Percentiles rank a stretch among this genome's conserved stretches.
Conservation (phyloP, 352 stramenopile genomes). For the Phytophthora litchii region DNA sequence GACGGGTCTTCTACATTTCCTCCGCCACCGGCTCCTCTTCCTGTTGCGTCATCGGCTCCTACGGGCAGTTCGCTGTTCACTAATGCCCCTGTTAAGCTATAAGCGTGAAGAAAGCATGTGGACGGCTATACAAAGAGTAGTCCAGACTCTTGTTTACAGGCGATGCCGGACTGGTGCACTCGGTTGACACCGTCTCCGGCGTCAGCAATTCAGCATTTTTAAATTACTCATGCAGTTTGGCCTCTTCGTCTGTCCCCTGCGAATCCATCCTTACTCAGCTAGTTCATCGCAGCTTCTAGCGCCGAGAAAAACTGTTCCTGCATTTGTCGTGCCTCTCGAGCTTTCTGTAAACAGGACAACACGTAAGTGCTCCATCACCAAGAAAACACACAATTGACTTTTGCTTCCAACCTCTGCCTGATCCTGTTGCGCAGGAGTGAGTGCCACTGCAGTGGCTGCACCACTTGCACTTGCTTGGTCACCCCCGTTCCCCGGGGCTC, state of each 20-base stretch:
- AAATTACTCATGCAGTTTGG: conserved; percentile 36
- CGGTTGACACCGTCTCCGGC: background rate
- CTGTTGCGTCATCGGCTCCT: conserved; percentile 24
- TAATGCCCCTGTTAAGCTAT: conserved; percentile 55
- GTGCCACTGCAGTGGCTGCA: conserved; percentile 8
- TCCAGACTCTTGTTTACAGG: conserved; percentile 2
- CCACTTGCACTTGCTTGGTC: conserved; percentile 14
- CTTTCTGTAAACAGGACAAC: conserved; percentile 37
- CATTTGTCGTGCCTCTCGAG: conserved; percentile 52
- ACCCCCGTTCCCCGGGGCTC: conserved; percentile 7
- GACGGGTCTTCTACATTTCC: background rate
- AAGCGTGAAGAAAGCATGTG: conserved; percentile 5
- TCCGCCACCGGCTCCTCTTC: conserved; percentile 5
- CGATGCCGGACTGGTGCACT: conserved; percentile 7
- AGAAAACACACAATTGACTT: background rate
- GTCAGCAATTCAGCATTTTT: conserved; percentile 28
- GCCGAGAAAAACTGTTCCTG: conserved; percentile 73
- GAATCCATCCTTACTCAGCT: conserved; percentile 3
- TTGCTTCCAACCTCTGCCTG: conserved; percentile 40
- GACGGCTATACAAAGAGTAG: conserved; percentile 5
- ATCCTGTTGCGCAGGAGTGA: conserved; percentile 40
- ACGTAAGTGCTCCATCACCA: background rate
- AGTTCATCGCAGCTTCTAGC: conserved; percentile 55
- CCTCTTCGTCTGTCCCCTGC: too few relatives aligned
- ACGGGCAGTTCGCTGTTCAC: conserved; percentile 32